Percentiles rank a stretch among this genome's conserved stretches.
phyloP scores from a whole-genome alignment of 805 yeast species.

The Schizosaccharomyces octosporus region DNA sequence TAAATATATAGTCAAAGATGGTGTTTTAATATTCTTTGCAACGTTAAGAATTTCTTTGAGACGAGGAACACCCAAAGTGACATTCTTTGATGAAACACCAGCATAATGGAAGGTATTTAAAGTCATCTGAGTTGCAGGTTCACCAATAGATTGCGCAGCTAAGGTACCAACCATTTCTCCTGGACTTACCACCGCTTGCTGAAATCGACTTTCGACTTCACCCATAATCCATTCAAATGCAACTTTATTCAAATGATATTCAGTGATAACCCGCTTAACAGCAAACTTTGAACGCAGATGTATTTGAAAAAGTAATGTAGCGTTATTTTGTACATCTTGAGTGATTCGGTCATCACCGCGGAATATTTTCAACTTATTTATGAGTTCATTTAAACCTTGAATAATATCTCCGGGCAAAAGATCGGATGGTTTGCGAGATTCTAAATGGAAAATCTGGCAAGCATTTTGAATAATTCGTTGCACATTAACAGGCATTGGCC shows the following conservation, averaged over 20 bases:
- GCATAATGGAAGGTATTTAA: slow-evolving; percentile 94
- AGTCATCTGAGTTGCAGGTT: slow-evolving; percentile 96
- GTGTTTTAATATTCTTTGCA: slow-evolving; percentile 96
- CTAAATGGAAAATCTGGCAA: slow-evolving; percentile 87
- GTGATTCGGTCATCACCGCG: slow-evolving; percentile 58
- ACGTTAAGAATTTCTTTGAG: slow-evolving; percentile 92
- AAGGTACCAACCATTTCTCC: slow-evolving; percentile 97
- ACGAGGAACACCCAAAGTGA: slow-evolving; percentile 92
- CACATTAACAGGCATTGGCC: slow-evolving; percentile 95
- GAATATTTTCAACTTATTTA: slow-evolving; percentile 43
- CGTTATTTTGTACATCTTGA: slow-evolving; percentile 75
- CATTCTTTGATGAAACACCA: slow-evolving; percentile 90
- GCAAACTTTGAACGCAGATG: slow-evolving; percentile 81
- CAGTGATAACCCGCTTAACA: slow-evolving; percentile 73
- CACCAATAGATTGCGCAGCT: slow-evolving; percentile 95
- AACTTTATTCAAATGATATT: slow-evolving; percentile 54
- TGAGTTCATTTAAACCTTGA: slow-evolving; percentile 39
- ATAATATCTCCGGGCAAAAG: slow-evolving; percentile 65
- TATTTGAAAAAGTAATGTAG: slow-evolving; percentile 72
- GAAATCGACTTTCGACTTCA: slow-evolving; percentile 81
- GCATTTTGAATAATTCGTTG: slow-evolving; percentile 93
- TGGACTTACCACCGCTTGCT: slow-evolving; percentile 74
- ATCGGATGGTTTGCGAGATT: slow-evolving; percentile 73
- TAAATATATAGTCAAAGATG: slow-evolving; percentile 88
- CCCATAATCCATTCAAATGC: slow-evolving; percentile 94